These are phyloP conservation scores for Rhodotorula taiwanensis DNA, from an alignment of 768 basidiomycete genomes.

Conservation along the genomic window DNA sequence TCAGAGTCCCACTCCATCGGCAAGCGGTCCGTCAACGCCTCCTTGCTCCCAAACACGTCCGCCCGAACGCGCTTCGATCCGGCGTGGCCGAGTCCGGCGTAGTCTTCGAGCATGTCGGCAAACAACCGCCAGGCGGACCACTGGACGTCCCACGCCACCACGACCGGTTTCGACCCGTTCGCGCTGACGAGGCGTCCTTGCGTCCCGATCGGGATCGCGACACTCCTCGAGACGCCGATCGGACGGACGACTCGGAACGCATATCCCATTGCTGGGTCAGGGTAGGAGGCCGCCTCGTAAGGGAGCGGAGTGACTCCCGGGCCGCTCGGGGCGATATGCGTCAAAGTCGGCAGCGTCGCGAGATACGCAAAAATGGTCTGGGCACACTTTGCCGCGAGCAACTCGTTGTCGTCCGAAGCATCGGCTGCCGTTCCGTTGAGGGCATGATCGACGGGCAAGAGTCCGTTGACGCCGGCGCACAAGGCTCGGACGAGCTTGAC, in stretches of 20 bases:
- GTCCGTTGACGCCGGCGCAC: conserved; percentile 45
- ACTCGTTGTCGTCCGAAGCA: conserved; percentile 20
- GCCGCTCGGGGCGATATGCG: conserved; percentile 59
- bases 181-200: conserved; percentile 62
- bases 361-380: conserved; percentile 71
- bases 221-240: conserved; percentile 53
- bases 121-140: conserved; percentile 82
- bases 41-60: conserved; percentile 31
- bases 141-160: conserved; percentile 71
- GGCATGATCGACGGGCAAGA: conserved; percentile 43
- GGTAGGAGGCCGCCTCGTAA: conserved; percentile 31
- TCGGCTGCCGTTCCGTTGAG: not conserved
- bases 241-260: conserved; percentile 12
- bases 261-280: conserved; percentile 22
- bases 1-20: conserved; percentile 54
- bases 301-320: not conserved
- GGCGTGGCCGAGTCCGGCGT: conserved; percentile 10
- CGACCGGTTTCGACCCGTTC: conserved; percentile 58
- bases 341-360: conserved; percentile 61
- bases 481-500: conserved; percentile 67
- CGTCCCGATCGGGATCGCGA: conserved; percentile 60
- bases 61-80: not conserved
- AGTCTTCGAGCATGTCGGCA: conserved; percentile 58
- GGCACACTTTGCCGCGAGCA: conserved; percentile 55
- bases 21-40: conserved; percentile 1